Evolutionary conservation across 768 basidiomycete genomes (phyloP).

Genomic region (Phylloporus sp.): DNA sequence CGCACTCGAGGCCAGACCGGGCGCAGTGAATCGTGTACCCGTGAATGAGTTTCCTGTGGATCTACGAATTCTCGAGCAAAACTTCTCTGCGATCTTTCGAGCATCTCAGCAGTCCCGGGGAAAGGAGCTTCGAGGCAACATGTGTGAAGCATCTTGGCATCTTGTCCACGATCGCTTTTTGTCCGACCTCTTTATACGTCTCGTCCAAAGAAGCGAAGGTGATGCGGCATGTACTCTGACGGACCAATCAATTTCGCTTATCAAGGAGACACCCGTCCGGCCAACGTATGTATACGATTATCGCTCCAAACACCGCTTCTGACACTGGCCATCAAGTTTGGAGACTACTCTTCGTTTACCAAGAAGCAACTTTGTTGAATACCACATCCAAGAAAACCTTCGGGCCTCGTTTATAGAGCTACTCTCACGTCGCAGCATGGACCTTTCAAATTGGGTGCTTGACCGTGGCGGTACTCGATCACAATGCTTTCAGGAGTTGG

Average conservation of each 20-base stretch:
- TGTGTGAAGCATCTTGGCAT: constrained; percentile 1
- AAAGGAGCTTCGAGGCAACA: background rate
- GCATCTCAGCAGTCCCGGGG: constrained; percentile 7
- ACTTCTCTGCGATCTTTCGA: constrained; percentile 11
- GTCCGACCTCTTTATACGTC: constrained; percentile 9
- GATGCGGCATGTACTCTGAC: no score
- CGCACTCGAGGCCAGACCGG: background rate
- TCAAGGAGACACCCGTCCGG: background rate
- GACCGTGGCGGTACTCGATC: background rate
- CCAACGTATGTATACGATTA: background rate
- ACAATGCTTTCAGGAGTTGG: background rate
- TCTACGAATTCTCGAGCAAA: constrained; percentile 2
- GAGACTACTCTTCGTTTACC: background rate
- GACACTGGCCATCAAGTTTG: background rate
- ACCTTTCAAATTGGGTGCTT: background rate
- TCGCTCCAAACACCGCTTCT: background rate
- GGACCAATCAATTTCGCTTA: background rate
- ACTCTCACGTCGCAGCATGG: background rate
- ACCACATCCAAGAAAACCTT: background rate
- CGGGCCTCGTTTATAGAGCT: background rate
- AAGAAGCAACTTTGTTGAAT: background rate
- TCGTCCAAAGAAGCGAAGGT: background rate
- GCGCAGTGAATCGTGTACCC: background rate
- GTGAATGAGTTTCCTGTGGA: constrained; percentile 2
- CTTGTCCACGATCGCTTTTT: constrained; percentile 9